Evolutionary conservation across 78 protist genomes (phyloP), one percentile per base, ranked within the genome.

Genomic region (Dictyostelium intermedium): DNA sequence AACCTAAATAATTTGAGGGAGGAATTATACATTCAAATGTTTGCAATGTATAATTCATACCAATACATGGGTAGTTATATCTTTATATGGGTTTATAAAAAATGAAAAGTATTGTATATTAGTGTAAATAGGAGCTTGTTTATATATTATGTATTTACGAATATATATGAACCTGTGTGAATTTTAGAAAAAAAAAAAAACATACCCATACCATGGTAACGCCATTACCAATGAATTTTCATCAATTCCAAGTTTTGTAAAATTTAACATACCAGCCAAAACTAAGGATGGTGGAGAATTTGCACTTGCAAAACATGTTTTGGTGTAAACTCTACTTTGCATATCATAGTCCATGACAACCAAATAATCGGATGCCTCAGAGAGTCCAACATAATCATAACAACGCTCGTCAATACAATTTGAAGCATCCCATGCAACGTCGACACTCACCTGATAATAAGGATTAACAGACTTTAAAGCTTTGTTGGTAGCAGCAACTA

Each of bases 331-430:
- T 45, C 93, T 89, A 14, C 80, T 41, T 13, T 84, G 92, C 89
- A 83, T 80, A 41, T 96, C 97, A 35, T 96, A 96, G 56, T 84
- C 95, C 97, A 96, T 96, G 13, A 92, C 97, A 10, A 82, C 85
- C 35, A 96, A n/a, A 63, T 47, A 95, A 16, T 96, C 97, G 1
- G 82, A 25, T 3, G 95, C 91, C 5, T 61, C 39, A 30, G 95
- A 30, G 23, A 96, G 41, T 2, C 96, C 96, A 16, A 41, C 8
- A 43, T 87, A 83, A 56, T 96, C 95, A 82, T 96, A 96, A 61
- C 84, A 86, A 5, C 97, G 32, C 3, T 66, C 84, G 50, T 96
- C 97, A 9, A 93, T 93, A 27, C 92, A 34, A 70, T 93, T 81
- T 8, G 95, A 83, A n/a, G 92, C 23, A n/a, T 83, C 37, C 97